Evolutionary conservation across 1,284 basidiomycete genomes (phyloP).

Genomic region (Wolfiporia cocos): DNA sequence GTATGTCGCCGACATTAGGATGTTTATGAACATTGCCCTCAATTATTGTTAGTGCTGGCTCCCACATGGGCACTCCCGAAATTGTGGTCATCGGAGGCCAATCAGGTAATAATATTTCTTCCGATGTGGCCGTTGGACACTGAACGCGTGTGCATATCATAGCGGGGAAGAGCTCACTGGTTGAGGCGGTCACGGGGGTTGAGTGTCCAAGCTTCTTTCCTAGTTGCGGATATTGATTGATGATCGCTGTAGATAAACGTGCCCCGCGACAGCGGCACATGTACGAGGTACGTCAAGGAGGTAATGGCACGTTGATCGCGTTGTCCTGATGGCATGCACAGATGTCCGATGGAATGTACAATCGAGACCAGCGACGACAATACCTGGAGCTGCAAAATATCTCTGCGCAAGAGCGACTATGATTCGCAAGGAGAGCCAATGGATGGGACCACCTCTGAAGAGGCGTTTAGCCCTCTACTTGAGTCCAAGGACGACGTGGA

Average conservation of each 20-base stretch:
- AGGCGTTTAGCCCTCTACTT: too few relatives aligned
- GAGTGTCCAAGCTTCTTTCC: constrained; percentile 11
- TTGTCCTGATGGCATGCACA: too few relatives aligned
- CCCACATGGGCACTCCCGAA: constrained; percentile 15
- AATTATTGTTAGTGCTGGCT: too few relatives aligned
- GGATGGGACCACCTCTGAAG: too few relatives aligned
- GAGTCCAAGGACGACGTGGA: constrained; percentile 24
- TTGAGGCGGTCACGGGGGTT: constrained; percentile 54
- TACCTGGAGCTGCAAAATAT: constrained; percentile 28
- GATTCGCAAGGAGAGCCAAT: too few relatives aligned
- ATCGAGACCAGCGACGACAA: constrained; percentile 8
- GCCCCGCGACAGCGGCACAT: constrained; percentile 53
- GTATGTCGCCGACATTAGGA: constrained; percentile 20
- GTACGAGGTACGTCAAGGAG: constrained; percentile 50
- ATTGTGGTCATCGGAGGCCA: constrained; percentile 22
- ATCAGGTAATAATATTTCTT: too few relatives aligned
- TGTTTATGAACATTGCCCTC: not conserved
- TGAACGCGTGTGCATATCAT: too few relatives aligned
- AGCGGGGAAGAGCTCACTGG: constrained; percentile 38
- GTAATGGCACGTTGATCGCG: too few relatives aligned
- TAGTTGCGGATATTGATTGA: not conserved
- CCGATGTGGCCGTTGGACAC: too few relatives aligned
- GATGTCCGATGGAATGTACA: constrained; percentile 22
- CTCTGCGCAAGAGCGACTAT: constrained; percentile 18
- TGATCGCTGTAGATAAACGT: constrained; percentile 44